Evolutionary conservation across 2,329 filamentous ascomycete genomes (phyloP).

Genomic region (Paraphoma sp.): DNA sequence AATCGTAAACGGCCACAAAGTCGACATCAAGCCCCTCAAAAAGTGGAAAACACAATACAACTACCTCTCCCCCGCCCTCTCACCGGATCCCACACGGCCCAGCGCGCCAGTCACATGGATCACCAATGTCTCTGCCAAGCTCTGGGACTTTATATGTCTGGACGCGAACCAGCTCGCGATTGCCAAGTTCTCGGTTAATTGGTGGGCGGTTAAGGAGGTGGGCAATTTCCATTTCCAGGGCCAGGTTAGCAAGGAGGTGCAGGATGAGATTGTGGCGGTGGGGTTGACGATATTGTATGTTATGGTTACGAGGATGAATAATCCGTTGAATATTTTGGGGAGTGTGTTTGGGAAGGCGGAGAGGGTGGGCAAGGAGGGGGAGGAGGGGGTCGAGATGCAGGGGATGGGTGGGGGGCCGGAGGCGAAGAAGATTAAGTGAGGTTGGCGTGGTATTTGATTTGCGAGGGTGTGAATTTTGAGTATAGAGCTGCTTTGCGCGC

Average conservation of each 20-base stretch:
- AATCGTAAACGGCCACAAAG: constrained; percentile 15
- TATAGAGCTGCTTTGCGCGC: too few species aligned
- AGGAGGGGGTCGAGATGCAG: not conserved
- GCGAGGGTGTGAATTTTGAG: not conserved
- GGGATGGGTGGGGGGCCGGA: not conserved
- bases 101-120: constrained; percentile 20
- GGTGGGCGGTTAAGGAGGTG: constrained; percentile 25
- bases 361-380: constrained; percentile 11
- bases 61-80: constrained; percentile 22
- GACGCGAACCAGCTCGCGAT: constrained; percentile 21
- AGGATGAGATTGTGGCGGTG: constrained; percentile 25
- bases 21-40: constrained; percentile 24
- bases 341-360: constrained; percentile 23
- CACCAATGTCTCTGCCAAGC: constrained; percentile 17
- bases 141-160: constrained; percentile 28
- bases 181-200: constrained; percentile 24
- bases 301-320: constrained; percentile 26
- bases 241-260: constrained; percentile 10
- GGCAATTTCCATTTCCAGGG: constrained; percentile 25
- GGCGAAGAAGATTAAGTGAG: not conserved
- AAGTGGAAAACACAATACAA: constrained; percentile 28
- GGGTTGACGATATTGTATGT: constrained; percentile 26
- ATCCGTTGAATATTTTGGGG: constrained; percentile 22
- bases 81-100: constrained; percentile 2
- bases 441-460: not conserved